These are phyloP conservation scores for Groenewaldozyma tartarivorans DNA, from an alignment of 805 yeast species.

Conservation along the genomic window DNA sequence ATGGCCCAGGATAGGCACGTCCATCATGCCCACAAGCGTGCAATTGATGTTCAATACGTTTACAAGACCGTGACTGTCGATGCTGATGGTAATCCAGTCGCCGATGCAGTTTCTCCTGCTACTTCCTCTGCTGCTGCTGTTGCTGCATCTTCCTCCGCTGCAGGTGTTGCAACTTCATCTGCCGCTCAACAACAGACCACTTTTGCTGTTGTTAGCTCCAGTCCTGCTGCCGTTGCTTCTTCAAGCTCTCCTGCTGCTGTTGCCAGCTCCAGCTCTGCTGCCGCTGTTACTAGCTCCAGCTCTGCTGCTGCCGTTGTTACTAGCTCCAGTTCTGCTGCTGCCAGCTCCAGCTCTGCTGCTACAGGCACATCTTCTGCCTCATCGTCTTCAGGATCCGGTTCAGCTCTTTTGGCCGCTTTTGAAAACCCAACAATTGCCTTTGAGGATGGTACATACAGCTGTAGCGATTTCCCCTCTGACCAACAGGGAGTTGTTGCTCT, in stretches of 20 bases:
- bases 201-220: conserved; percentile 21
- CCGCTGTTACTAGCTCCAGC: conserved; percentile 26
- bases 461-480: conserved; percentile 68
- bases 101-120: conserved; percentile 19
- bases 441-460: conserved; percentile 60
- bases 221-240: conserved; percentile 15
- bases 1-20: conserved; percentile 27
- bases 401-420: conserved; percentile 42
- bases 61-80: conserved; percentile 38
- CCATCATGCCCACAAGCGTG: conserved; percentile 47
- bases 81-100: conserved; percentile 29
- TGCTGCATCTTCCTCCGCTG: conserved; percentile 21
- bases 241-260: conserved; percentile 18
- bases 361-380: conserved; percentile 24
- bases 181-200: conserved; percentile 15
- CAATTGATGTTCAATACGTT: conserved; percentile 35
- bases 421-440: conserved; percentile 51
- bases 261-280: conserved; percentile 17
- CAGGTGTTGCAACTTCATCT: conserved; percentile 23
- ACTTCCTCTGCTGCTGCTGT: conserved; percentile 19
- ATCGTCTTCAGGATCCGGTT: conserved; percentile 38
- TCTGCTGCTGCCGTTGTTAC: conserved; percentile 24
- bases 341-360: conserved; percentile 24
- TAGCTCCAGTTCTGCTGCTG: conserved; percentile 25
- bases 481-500: conserved; percentile 76